Evolutionary conservation across 1,284 basidiomycete species (phyloP), one percentile per base, ranked within the genome.

Genomic region (Leccinum pachyderme): DNA sequence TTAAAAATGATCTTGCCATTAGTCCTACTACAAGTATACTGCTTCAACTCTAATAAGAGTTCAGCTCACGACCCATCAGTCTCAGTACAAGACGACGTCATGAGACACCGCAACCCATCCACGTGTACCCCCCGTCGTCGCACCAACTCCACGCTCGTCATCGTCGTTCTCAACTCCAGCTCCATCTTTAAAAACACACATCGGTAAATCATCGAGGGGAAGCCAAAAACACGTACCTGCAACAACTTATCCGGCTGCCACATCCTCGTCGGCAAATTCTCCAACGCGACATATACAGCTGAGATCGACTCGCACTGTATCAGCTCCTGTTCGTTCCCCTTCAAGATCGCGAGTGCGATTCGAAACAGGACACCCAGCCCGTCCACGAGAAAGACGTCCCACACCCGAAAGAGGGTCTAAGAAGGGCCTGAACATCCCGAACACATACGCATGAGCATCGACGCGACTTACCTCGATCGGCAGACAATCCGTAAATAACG

Each of bases 371-470:
- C 90, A 63, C 95, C 92, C 47, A 94, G 80, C 0, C 96, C 96
- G 64, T 98, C 93, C 5, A 97, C 87, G 57, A 98, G 85, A 72
- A 98, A 91, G n/a, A 98, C 80, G 65, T 99, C 96, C 95, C 93
- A 95, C 2, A 94, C 85, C 46, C 93, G 79, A 74, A 95, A 94
- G 33, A 96, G 75, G 0, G 93, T 95, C 89, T 89, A 5, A 39
- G 35, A 8, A 4, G 12, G 15, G 3, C 32, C 15, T 12, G 32
- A 33, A 11, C 32, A 15, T 7, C 2, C 27, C 5, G 7, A 4
- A 7, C 27, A 28, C 27, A 7, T 28, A 28, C 4, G 27, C 11
- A 8, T 31, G 18, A 13, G 12, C 24, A 28, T 11, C 25, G 5
- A 22, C 31, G 22, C n/a, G 18, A 28, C 47, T 13, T 4, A 93